phyloP scores from a whole-genome alignment of 345 rosid genomes.

The Limnanthes douglasii region DNA sequence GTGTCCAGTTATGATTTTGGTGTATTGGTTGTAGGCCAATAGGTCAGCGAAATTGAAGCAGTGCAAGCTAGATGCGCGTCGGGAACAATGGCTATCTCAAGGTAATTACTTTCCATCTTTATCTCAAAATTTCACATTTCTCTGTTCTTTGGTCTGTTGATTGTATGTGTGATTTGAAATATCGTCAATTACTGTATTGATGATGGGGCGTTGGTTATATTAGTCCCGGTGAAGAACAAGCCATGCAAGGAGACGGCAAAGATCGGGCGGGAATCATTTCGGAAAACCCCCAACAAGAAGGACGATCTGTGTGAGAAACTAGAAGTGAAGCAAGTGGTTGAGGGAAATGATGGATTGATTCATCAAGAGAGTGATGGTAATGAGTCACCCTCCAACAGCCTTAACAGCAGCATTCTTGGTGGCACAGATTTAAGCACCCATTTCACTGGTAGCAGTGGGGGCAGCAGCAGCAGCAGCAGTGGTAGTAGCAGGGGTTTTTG shows the following conservation, averaged over 20 bases:
- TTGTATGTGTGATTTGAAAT: no score
- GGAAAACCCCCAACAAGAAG: constrained; percentile 11
- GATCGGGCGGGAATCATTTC: constrained; percentile 5
- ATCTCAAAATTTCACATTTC: background rate
- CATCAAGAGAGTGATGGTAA: constrained; percentile 36
- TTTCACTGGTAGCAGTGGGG: constrained; percentile 36
- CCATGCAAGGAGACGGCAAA: constrained; percentile 27
- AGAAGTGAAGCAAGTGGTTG: constrained; percentile 18
- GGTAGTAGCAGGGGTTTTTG: constrained; percentile 41
- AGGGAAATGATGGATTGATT: constrained; percentile 18
- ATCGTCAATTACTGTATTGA: constrained; percentile 3
- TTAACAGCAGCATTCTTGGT: constrained; percentile 14
- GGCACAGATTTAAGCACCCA: constrained; percentile 29
- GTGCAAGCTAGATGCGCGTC: constrained; percentile 88
- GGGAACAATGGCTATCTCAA: constrained; percentile 97
- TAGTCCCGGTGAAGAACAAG: constrained; percentile 47
- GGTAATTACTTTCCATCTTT: no score
- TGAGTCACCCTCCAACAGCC: constrained; percentile 49
- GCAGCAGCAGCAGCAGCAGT: constrained; percentile 40
- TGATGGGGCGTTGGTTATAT: background rate
- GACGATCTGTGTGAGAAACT: constrained; percentile 22
- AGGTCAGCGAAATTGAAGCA: constrained; percentile 85
- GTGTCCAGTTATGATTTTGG: background rate
- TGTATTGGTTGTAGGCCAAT: constrained; percentile 32
- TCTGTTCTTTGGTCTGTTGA: no score